phyloP scores from a whole-genome alignment of 345 rosid species.

The Rhodamnia argentea region DNA sequence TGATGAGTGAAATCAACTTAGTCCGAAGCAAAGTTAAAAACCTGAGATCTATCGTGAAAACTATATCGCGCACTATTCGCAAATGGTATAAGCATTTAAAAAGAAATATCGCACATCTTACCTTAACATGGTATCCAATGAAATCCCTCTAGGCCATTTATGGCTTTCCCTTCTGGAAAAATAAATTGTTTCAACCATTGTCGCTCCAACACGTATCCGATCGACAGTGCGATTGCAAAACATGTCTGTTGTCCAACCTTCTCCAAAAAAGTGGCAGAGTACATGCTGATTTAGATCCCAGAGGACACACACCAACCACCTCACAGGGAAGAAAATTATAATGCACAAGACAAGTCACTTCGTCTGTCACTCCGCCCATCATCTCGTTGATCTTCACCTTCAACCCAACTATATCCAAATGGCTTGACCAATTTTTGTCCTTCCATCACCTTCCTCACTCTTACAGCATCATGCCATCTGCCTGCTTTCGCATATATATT shows the following conservation, averaged over 20 bases:
- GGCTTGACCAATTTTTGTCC: constrained; percentile 16
- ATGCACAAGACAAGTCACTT: neutral
- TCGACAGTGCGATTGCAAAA: neutral
- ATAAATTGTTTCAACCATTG: neutral
- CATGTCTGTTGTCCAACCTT: neutral
- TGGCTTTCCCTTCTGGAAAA: neutral
- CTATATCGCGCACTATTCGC: neutral
- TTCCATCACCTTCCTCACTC: constrained; percentile 24
- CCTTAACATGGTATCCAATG: neutral
- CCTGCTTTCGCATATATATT: constrained; percentile 27
- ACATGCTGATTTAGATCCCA: neutral
- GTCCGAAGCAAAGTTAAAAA: neutral
- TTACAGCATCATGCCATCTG: constrained; percentile 24
- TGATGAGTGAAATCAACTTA: neutral
- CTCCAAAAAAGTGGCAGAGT: neutral
- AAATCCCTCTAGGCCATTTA: neutral
- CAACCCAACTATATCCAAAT: constrained; percentile 22
- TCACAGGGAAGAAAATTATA: neutral
- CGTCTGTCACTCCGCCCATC: neutral
- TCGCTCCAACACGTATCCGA: neutral
- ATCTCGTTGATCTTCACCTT: neutral
- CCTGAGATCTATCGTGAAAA: neutral
- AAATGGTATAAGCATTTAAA: neutral
- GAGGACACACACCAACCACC: neutral
- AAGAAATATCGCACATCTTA: neutral